Evolutionary conservation across 345 rosid genomes (phyloP), one percentile per base, ranked within the genome.

Genomic region (Eucalyptus virginea): DNA sequence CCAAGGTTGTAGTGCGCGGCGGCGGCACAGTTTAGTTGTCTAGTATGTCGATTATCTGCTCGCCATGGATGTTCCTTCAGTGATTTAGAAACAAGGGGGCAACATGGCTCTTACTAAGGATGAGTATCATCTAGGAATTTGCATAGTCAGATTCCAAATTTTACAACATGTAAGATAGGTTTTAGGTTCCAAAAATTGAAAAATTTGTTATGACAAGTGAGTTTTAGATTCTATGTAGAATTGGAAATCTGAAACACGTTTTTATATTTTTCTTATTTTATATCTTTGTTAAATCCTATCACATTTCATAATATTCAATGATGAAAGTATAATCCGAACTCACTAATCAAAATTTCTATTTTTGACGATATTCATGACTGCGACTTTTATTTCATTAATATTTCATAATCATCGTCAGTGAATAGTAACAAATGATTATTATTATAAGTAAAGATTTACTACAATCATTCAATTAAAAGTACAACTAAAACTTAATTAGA

Each of bases 211-310:
- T 21, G 0, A 54, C 1, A 54, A 54, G 5, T 54, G 11, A 1
- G 60, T 21, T 54, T 54, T 4, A 21, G 0, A 54, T 51, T 51
- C 4, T 18, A 18, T 0, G 2, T 52, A 19, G 0, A 1, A 52
- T 0, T 52, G 5, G 0, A 52, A 19, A 52, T 52, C 0, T 2
- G 0, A 2, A 19, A 19, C 0, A 19, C 0, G 0, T 1, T 21
- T 52, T 19, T 52, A 0, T 52, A 0, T 52, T 52, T 52, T 21
- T 52, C 26, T 52, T 52, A 52, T 52, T 52, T 52, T 52, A 52
- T 52, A 0, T 56, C 1, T 56, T 56, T 56, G 6, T 1, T 4
- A 0, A 56, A 24, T 24, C 62, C 62, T 56, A 9, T 24, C 12
- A 56, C 5, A 0, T 56, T 56, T 9, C 0, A 54, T 54, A 23